Evolutionary conservation across 805 yeast species (phyloP).

Genomic region (Saccharomycopsis oosterbeekiorum): DNA sequence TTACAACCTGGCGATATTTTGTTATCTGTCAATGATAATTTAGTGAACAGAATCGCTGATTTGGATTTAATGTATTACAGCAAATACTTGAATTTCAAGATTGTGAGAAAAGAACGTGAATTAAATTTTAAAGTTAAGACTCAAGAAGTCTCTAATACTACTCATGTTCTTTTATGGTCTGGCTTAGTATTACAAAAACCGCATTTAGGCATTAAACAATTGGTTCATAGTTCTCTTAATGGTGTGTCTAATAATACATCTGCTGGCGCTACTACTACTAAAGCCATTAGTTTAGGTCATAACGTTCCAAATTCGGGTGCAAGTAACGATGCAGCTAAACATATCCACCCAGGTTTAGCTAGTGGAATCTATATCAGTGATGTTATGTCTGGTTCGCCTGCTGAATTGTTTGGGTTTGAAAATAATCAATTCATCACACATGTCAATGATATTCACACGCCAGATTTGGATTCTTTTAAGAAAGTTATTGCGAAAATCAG

Average conservation of each 20-base stretch:
- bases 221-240: constrained; percentile 18
- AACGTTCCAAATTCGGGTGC: constrained; percentile 6
- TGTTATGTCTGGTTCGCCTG: constrained; percentile 19
- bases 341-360: constrained; percentile 19
- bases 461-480: constrained; percentile 19
- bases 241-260: constrained; percentile 18
- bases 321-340: constrained; percentile 12
- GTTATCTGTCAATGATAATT: constrained; percentile 18
- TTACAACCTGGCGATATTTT: constrained; percentile 19
- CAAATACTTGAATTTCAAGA: constrained; percentile 18
- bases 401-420: constrained; percentile 18
- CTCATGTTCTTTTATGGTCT: constrained; percentile 19
- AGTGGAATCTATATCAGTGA: constrained; percentile 18
- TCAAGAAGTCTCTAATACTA: constrained; percentile 18
- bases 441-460: constrained; percentile 20
- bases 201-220: constrained; percentile 18
- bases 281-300: constrained; percentile 16
- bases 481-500: constrained; percentile 20
- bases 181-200: constrained; percentile 19
- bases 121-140: constrained; percentile 19
- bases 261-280: constrained; percentile 18
- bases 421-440: constrained; percentile 18
- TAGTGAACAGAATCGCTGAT: constrained; percentile 18
- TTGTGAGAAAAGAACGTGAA: constrained; percentile 18
- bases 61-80: constrained; percentile 19